Conservation (phyloP, 1,139 yeast genomes). For the Pichia sp. region DNA sequence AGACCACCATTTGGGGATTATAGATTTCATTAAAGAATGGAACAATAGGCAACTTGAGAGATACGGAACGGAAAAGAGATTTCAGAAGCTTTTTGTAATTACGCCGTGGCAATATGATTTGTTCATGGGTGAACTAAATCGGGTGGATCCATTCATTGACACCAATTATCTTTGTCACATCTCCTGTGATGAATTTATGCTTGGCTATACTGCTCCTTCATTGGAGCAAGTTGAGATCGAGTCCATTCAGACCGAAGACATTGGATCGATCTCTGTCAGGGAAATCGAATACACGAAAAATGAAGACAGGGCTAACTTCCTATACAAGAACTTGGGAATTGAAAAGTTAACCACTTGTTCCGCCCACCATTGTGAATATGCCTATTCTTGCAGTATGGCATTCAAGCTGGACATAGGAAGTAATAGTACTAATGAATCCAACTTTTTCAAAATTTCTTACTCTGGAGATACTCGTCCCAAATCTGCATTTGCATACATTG, state of each 20-base stretch:
- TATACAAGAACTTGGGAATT: conserved; percentile 20
- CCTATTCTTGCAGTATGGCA: conserved; percentile 66
- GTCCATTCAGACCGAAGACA: conserved; percentile 12
- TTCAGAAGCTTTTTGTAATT: conserved; percentile 45
- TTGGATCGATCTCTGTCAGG: conserved; percentile 7
- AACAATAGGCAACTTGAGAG: conserved; percentile 32
- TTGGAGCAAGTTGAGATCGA: conserved; percentile 24
- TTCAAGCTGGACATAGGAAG: conserved; percentile 33
- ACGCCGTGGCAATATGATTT: conserved; percentile 72
- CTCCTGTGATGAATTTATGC: conserved; percentile 62
- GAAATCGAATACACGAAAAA: conserved; percentile 21
- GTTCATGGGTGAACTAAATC: conserved; percentile 69
- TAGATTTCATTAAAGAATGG: conserved; percentile 71
- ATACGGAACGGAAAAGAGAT: conserved; percentile 12
- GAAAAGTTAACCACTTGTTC: conserved; percentile 51
- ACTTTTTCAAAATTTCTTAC: conserved; percentile 67
- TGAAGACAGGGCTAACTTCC: conserved; percentile 32
- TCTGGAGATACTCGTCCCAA: conserved; percentile 96
- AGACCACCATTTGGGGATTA: conserved; percentile 88
- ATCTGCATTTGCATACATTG: conserved; percentile 52
- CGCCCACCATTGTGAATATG: conserved; percentile 81
- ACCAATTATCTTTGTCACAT: conserved; percentile 45
- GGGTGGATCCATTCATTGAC: conserved; percentile 37
- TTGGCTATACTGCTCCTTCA: conserved; percentile 17
- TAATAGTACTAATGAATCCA: conserved; percentile 17